Base-by-base conservation (phyloP, 202 grass and related monocot genomes). In the Schoenoplectus tabernaemontani region DNA sequence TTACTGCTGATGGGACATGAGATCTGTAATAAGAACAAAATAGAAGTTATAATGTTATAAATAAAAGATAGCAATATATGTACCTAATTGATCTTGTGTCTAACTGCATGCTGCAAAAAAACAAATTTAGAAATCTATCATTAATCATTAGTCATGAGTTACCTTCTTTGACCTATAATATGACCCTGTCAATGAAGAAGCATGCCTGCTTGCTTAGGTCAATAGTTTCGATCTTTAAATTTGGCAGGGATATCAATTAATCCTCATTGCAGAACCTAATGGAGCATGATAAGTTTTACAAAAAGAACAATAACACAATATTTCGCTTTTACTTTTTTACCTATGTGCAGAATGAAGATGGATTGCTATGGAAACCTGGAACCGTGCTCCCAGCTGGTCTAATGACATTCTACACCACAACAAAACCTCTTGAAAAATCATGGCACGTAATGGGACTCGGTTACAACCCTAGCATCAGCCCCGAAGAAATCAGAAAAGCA, bases 401-500 rank as follows among this genome's bases (percentile, higher is more conserved):
- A 66, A 83, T 88, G 84, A 90, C 95, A 6, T 98, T 98, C 76
- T 94, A 94, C 81, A 82, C 86, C 77, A 94, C 87, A 36, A 98
- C 95, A 48, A 94, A 83, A 89, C 89, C 95, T 62, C 86, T 98
- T 38, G 89, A 94, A 38, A 98, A 83, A 83, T 89, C 89, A 59
- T 98, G 95, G 95, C 95, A 98, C 83, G 89, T 98, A 64, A 91
- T 90, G 86, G 95, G 91, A 4, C 91, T 98, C 39, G 95, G 95
- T 9, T 94, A 92, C 84, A 98, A 98, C 64, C 95, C 95, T 32
- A 91, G 86, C 86, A 78, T 98, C 59, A 92, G 86, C 33, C 87
- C 87, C 0, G 91, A 98, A 53, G 89, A 98, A 85, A 92, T 98
- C 82, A 44, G 81, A 9, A 93, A 83, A 16, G 95, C 95, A 0